Percentiles rank a stretch among this genome's conserved stretches.
phyloP scores from a whole-genome alignment of 1,284 basidiomycete genomes.

The Cryptococcus sp. region DNA sequence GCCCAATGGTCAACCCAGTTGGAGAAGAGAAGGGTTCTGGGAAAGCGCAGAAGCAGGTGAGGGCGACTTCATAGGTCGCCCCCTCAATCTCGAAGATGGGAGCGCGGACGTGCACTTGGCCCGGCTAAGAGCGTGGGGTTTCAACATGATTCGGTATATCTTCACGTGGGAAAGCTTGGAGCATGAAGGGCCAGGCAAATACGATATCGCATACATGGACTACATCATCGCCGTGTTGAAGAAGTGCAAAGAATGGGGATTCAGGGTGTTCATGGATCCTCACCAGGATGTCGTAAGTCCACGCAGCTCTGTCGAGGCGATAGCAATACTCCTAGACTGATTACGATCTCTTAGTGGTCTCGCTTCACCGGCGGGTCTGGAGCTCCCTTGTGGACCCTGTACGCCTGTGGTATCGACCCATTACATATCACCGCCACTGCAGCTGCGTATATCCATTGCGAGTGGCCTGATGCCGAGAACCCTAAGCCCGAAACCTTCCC shows the following conservation, averaged over 20 bases:
- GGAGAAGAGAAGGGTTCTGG: constrained; percentile 80
- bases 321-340: background rate
- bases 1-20: constrained; percentile 70
- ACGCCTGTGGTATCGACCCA: constrained; percentile 89
- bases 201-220: constrained; percentile 89
- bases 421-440: constrained; percentile 80
- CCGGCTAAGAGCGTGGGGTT: constrained; percentile 87
- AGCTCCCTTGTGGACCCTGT: constrained; percentile 91
- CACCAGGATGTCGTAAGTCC: constrained; percentile 89
- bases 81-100: constrained; percentile 66
- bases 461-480: constrained; percentile 66
- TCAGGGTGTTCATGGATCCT: constrained; percentile 91
- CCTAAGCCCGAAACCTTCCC: constrained; percentile 76
- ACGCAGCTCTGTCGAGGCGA: background rate
- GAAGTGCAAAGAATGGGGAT: constrained; percentile 94
- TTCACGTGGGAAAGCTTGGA: constrained; percentile 95
- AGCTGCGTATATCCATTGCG: constrained; percentile 82
- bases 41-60: constrained; percentile 74
- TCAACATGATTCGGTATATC: constrained; percentile 88
- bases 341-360: constrained; percentile 72
- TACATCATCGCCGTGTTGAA: constrained; percentile 83
- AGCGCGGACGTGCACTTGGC: constrained; percentile 68
- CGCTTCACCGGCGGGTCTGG: constrained; percentile 95
- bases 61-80: constrained; percentile 69
- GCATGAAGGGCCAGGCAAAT: constrained; percentile 89